A percentile compares a stretch with the other conserved stretches of the same genome.
Conservation (phyloP, 805 yeast genomes). For the Aciculoconidium aculeatum region DNA sequence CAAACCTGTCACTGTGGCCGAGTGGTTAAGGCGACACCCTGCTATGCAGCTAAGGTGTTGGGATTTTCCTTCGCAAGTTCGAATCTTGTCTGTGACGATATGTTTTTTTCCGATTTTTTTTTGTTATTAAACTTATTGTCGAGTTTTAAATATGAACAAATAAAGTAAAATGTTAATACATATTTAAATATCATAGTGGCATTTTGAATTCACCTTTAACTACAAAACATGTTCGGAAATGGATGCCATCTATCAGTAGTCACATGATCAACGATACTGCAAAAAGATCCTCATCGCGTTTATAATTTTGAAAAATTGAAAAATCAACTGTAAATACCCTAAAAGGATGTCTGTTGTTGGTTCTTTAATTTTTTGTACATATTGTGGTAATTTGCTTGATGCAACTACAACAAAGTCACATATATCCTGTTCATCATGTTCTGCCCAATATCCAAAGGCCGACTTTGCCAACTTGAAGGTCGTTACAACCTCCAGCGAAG, state of each 20-base stretch:
- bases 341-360: slow-evolving; percentile 91
- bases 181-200: not conserved
- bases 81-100: slow-evolving; percentile 98
- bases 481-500: slow-evolving; percentile 80
- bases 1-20: slow-evolving; percentile 39
- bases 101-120: slow-evolving; percentile 36
- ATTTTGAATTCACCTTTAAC: too few species aligned
- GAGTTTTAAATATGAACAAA: not conserved
- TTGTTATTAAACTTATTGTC: not conserved
- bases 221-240: too few species aligned
- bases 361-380: slow-evolving; percentile 85
- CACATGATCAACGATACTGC: too few species aligned
- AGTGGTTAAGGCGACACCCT: slow-evolving; percentile 50
- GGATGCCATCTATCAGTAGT: too few species aligned
- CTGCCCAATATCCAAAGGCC: slow-evolving; percentile 36
- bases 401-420: slow-evolving; percentile 44
- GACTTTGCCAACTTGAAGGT: slow-evolving; percentile 77
- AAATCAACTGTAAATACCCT: too few species aligned
- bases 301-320: too few species aligned
- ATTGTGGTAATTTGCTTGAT: slow-evolving; percentile 88
- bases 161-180: not conserved
- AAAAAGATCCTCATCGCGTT: too few species aligned
- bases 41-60: slow-evolving; percentile 32
- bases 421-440: slow-evolving; percentile 53
- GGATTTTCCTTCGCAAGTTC: slow-evolving; percentile 83